A percentile compares a stretch with the other conserved stretches of the same genome.
Evolutionary conservation across 352 stramenopile genomes (phyloP).

Genomic region (Phytopythium sindhum): DNA sequence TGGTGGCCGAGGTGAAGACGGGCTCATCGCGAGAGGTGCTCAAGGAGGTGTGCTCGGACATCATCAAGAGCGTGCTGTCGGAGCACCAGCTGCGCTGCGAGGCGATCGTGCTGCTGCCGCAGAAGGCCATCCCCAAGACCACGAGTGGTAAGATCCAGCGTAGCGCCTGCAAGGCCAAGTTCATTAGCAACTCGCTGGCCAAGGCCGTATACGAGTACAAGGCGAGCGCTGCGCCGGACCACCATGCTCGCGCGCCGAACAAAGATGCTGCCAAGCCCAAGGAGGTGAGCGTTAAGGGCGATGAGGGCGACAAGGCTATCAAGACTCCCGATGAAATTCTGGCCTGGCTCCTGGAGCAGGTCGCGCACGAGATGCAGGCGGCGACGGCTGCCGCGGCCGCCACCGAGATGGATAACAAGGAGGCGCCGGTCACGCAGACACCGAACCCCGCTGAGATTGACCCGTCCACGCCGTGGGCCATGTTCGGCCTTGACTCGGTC

Average conservation of each 20-base stretch:
- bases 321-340: conserved; percentile 73
- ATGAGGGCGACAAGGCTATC: conserved; percentile 21
- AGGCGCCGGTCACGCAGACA: background rate
- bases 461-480: conserved; percentile 54
- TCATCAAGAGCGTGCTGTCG: conserved; percentile 55
- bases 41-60: conserved; percentile 57
- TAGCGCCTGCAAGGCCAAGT: conserved; percentile 58
- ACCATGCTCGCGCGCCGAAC: conserved; percentile 3
- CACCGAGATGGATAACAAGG: conserved; percentile 8
- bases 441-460: conserved; percentile 32
- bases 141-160: conserved; percentile 86
- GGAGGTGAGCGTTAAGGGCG: conserved; percentile 2
- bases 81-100: conserved; percentile 75
- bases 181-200: conserved; percentile 31
- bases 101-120: conserved; percentile 65
- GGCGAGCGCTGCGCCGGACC: conserved; percentile 27
- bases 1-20: conserved; percentile 77
- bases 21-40: conserved; percentile 46
- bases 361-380: conserved; percentile 48
- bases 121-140: conserved; percentile 79
- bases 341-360: conserved; percentile 59
- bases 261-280: conserved; percentile 10
- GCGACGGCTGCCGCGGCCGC: conserved; percentile 7
- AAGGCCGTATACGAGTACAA: conserved; percentile 57
- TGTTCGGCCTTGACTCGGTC: conserved; percentile 65